phyloP scores from a whole-genome alignment of 108 stramenopile species.

The Nitzschia inconspicua region DNA sequence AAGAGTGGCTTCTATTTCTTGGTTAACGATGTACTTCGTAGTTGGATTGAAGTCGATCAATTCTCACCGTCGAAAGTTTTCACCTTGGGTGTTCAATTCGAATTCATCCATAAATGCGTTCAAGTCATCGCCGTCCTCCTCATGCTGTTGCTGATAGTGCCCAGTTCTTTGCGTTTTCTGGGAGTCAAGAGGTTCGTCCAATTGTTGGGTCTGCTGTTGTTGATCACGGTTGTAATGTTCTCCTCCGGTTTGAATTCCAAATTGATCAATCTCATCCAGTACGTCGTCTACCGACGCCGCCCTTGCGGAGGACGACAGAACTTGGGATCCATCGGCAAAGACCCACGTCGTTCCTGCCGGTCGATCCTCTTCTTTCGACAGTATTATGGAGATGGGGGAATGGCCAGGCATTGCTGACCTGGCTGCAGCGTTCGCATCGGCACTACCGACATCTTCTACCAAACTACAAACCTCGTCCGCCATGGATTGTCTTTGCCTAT shows the following conservation, averaged over 20 bases:
- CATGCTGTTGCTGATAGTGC: constrained; percentile 3
- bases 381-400: constrained; percentile 47
- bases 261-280: constrained; percentile 66
- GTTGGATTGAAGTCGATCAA: too few species aligned
- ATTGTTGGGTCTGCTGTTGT: constrained; percentile 2
- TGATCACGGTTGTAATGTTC: constrained; percentile 47
- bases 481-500: constrained; percentile 31
- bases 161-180: background rate
- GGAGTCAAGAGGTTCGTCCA: background rate
- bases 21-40: too few species aligned
- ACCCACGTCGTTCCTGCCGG: constrained; percentile 89
- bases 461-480: constrained; percentile 58
- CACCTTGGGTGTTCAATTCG: constrained; percentile 74
- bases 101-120: constrained; percentile 85
- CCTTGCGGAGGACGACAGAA: constrained; percentile 38
- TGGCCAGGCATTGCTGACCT: constrained; percentile 34
- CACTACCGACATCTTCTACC: constrained; percentile 60
- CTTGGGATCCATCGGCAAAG: constrained; percentile 78
- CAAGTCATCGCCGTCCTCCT: constrained; percentile 62
- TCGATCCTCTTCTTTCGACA: constrained; percentile 42
- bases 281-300: constrained; percentile 40
- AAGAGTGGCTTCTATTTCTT: too few species aligned
- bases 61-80: constrained; percentile 64
- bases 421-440: constrained; percentile 1
- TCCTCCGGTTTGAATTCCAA: constrained; percentile 68